phyloP scores from a whole-genome alignment of 148 eudicot species.

The Heliamphora exappendiculata region DNA sequence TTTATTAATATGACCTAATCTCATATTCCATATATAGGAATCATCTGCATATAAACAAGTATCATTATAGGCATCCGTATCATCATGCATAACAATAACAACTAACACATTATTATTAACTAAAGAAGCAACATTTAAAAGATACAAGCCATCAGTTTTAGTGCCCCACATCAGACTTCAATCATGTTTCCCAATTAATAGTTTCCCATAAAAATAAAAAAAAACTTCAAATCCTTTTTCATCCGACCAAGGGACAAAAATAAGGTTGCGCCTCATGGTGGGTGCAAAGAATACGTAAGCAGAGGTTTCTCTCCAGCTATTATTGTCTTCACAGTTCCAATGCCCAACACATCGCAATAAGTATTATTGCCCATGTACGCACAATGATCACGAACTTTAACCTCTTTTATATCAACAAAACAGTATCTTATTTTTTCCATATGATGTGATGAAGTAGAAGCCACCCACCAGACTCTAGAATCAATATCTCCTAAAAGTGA shows the following conservation, averaged over 20 bases:
- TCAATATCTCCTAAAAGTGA: too few relatives aligned
- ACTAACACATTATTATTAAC: too few relatives aligned
- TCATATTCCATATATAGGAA: neutral
- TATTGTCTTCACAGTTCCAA: neutral
- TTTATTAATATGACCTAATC: neutral
- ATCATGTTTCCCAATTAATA: neutral
- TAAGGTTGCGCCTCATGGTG: neutral
- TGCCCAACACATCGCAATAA: neutral
- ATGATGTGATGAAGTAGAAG: neutral
- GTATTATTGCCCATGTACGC: neutral
- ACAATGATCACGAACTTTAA: neutral
- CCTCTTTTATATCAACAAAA: neutral
- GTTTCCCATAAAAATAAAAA: neutral
- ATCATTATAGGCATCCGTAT: neutral
- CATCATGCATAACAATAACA: too few relatives aligned
- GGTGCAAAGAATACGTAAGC: neutral
- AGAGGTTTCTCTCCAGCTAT: neutral
- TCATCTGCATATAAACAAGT: neutral
- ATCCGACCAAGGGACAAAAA: neutral
- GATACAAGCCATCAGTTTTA: neutral
- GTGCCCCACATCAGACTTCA: neutral
- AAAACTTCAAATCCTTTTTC: neutral
- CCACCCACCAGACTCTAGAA: slow-evolving; percentile 7
- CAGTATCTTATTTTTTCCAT: neutral
- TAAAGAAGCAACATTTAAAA: neutral